Evolutionary conservation across 371 early-diverging fungal genomes (phyloP).

Genomic region (Mortierella polycephala): DNA sequence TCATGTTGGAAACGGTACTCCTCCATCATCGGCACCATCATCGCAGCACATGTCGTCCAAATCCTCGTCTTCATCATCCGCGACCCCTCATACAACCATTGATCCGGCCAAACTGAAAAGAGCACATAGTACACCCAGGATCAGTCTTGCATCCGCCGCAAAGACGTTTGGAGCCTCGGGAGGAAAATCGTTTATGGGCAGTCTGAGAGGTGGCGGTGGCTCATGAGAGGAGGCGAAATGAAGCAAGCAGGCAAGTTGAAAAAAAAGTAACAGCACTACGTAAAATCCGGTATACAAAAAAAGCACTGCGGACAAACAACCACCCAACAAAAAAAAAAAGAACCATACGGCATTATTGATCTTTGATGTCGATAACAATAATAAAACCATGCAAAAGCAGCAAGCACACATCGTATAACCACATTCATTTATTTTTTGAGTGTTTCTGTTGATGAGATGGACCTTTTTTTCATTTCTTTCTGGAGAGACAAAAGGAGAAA

Average conservation of each 20-base stretch:
- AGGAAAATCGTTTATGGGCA: slow-evolving; percentile 50
- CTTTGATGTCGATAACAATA: no score
- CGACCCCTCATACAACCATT: slow-evolving; percentile 28
- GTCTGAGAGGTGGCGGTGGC: slow-evolving; percentile 28
- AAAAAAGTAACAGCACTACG: neutral
- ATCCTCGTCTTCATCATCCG: slow-evolving; percentile 10
- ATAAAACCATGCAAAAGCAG: no score
- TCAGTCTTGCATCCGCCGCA: slow-evolving; percentile 42
- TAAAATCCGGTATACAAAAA: neutral
- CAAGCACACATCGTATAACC: no score
- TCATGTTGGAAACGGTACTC: neutral
- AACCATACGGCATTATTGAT: no score
- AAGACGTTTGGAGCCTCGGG: slow-evolving; percentile 48
- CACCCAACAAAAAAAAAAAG: no score
- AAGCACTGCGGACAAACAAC: neutral
- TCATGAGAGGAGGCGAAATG: slow-evolving; percentile 14
- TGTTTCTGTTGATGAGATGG: no score
- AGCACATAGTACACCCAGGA: slow-evolving; percentile 50
- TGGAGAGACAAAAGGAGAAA: no score
- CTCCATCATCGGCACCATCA: slow-evolving; percentile 2
- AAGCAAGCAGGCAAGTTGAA: neutral
- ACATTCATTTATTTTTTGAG: no score
- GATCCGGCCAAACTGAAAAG: slow-evolving; percentile 46
- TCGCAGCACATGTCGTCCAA: slow-evolving; percentile 7
- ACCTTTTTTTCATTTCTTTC: no score